Evolutionary conservation across 257 asterid species (phyloP).

Genomic region (Paraleonurus japonicus): DNA sequence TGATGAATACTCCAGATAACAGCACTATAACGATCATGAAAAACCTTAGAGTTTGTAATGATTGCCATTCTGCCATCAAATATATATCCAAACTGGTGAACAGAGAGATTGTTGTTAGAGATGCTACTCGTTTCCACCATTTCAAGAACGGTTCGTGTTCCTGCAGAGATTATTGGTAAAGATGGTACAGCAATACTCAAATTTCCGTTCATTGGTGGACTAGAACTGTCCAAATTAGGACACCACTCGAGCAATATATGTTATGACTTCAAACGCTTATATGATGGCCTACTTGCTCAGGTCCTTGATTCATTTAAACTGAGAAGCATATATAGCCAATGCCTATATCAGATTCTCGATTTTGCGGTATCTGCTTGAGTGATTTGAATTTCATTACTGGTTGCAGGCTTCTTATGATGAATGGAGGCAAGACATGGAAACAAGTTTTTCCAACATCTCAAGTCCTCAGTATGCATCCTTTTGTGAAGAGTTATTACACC

Average conservation of each 20-base stretch:
- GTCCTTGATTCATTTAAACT: background rate
- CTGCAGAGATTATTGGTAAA: conserved; percentile 75
- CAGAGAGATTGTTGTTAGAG: conserved; percentile 72
- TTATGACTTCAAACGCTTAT: background rate
- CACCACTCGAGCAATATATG: background rate
- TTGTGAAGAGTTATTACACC: background rate
- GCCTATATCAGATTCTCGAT: background rate
- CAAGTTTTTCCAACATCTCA: background rate
- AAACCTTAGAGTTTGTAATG: conserved; percentile 88
- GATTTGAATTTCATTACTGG: background rate
- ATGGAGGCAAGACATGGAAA: background rate
- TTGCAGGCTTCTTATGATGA: conserved; percentile 6
- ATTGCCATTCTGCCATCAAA: conserved; percentile 80
- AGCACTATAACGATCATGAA: conserved; percentile 79
- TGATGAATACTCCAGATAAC: conserved; percentile 65
- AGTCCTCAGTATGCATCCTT: background rate
- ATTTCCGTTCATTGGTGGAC: background rate
- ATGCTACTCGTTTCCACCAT: conserved; percentile 85
- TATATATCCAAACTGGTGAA: conserved; percentile 59
- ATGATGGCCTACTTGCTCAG: background rate
- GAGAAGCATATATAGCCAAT: no score
- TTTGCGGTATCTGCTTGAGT: background rate
- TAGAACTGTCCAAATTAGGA: background rate
- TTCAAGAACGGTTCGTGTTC: conserved; percentile 71
- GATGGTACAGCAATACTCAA: background rate